phyloP scores from a whole-genome alignment of 2,329 filamentous ascomycete genomes.

The Alternaria ventricosa region DNA sequence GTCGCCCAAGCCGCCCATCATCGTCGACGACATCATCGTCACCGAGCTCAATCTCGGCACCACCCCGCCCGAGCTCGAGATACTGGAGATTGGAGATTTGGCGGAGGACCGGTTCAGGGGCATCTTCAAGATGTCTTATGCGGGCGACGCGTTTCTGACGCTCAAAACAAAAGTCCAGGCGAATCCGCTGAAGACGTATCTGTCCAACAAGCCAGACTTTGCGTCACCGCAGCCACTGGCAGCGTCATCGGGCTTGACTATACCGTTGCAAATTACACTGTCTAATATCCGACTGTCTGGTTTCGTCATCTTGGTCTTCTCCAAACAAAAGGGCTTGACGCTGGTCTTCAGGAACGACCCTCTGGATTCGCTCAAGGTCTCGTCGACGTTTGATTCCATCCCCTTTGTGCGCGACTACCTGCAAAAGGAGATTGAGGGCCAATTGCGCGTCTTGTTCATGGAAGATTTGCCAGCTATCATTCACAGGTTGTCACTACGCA shows the following conservation, averaged over 20 bases:
- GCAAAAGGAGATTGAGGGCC: constrained; percentile 93
- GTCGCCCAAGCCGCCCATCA: constrained; percentile 96
- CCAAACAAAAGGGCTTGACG: constrained; percentile 94
- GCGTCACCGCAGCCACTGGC: constrained; percentile 92
- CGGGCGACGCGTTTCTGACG: constrained; percentile 92
- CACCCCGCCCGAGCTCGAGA: constrained; percentile 92
- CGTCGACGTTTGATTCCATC: constrained; percentile 98
- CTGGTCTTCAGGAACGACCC: constrained; percentile 98
- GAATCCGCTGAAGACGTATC: constrained; percentile 94
- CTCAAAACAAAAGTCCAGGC: constrained; percentile 96
- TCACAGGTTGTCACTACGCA: constrained; percentile 83
- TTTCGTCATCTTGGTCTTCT: constrained; percentile 97
- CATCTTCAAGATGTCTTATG: constrained; percentile 99
- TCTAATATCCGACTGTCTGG: constrained; percentile 95
- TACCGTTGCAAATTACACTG: constrained; percentile 94
- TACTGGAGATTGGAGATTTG: constrained; percentile 95
- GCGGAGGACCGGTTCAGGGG: constrained; percentile 96
- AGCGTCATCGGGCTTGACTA: constrained; percentile 89
- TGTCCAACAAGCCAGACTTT: constrained; percentile 88
- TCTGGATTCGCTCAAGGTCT: constrained; percentile 96
- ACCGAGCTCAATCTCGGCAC: constrained; percentile 97
- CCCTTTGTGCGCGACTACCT: constrained; percentile 97
- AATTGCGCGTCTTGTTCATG: constrained; percentile 94
- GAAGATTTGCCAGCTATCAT: constrained; percentile 97
- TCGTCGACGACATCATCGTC: constrained; percentile 98